Evolutionary conservation across 192 early-diverging fungal genomes (phyloP).

Genomic region (Mortierella hygrophila): DNA sequence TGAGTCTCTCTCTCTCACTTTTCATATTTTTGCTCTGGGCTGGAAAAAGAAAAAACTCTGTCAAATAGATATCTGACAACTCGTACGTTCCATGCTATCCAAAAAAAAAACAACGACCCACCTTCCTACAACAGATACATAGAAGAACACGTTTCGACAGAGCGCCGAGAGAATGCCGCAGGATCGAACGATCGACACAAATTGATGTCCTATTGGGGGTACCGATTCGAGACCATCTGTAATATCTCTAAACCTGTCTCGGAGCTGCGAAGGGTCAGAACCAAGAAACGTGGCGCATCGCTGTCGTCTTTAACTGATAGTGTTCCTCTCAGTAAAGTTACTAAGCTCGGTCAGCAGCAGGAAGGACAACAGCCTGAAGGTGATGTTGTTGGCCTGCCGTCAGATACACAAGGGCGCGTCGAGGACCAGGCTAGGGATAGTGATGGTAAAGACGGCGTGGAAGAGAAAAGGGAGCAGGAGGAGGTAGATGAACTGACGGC

Average conservation of each 20-base stretch:
- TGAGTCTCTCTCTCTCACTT: constrained; percentile 15
- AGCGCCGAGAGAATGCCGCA: constrained; percentile 49
- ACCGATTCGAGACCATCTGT: constrained; percentile 88
- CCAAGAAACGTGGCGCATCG: constrained; percentile 4
- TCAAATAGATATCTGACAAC: not conserved
- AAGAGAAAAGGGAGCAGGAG: not conserved
- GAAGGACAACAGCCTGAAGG: too few relatives aligned
- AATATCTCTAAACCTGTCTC: constrained; percentile 71
- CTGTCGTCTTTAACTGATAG: not conserved
- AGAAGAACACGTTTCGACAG: constrained; percentile 73
- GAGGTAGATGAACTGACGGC: not conserved
- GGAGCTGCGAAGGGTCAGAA: constrained; percentile 30
- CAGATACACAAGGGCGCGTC: not conserved
- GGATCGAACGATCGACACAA: constrained; percentile 67
- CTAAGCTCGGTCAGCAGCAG: not conserved
- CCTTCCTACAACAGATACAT: constrained; percentile 72
- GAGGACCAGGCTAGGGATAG: not conserved
- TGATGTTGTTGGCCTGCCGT: not conserved
- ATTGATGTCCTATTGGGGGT: constrained; percentile 89
- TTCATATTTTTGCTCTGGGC: constrained; percentile 19
- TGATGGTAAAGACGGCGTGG: not conserved
- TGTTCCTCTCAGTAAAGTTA: not conserved
- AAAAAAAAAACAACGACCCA: constrained; percentile 7
- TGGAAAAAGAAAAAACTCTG: not conserved
- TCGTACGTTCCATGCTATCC: not conserved